Base-by-base conservation (phyloP, 352 stramenopile species). In the Phytophthora cryptogea region DNA sequence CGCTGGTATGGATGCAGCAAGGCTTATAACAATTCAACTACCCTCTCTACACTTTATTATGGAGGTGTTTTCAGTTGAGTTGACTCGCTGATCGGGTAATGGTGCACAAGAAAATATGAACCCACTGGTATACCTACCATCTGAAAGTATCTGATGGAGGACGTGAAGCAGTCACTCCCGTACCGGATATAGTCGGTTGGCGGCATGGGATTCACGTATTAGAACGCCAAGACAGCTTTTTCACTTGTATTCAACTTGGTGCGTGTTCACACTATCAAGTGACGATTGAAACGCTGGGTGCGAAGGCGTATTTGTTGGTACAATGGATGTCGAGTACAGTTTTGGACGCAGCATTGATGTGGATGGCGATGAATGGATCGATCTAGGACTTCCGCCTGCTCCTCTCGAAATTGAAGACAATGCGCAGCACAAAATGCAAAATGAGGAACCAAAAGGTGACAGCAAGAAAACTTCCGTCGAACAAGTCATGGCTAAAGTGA, bases 311-410 rank as follows among this genome's bases (percentile, higher is more conserved):
- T 17, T 11, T 27, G 39, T n/a, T 16, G n/a, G 8, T 5, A 17
- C 48, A 40, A 57, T 60, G 54, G 50, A 69, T 17, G 13, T 45
- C 16, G 46, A 40, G 30, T 64, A 52, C 30, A 56, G 55, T 31
- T 59, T 73, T 8, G 63, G 61, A 41, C 39, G 36, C 13, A 76
- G 62, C 40, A 45, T 70, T n/a, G 59, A 68, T 5, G 50, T 66
- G 30, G 58, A 76, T 20, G 51, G 52, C 3, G 55, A 67, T 44
- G 76, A 84, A 39, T 89, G 79, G 79, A 78, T 87, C 35, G 65
- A 85, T 11, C 30, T 89, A 5, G 56, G 56, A 27, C 51, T 36
- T 3, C 14, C 52, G 3, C 39, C 47, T 26, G 23, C 47, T n/a
- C 16, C 27, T 13, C n/a, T 59, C 43, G 27, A 41, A 27, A 16